phyloP scores from a whole-genome alignment of 352 stramenopile genomes.

The Globisporangium nodosum region DNA sequence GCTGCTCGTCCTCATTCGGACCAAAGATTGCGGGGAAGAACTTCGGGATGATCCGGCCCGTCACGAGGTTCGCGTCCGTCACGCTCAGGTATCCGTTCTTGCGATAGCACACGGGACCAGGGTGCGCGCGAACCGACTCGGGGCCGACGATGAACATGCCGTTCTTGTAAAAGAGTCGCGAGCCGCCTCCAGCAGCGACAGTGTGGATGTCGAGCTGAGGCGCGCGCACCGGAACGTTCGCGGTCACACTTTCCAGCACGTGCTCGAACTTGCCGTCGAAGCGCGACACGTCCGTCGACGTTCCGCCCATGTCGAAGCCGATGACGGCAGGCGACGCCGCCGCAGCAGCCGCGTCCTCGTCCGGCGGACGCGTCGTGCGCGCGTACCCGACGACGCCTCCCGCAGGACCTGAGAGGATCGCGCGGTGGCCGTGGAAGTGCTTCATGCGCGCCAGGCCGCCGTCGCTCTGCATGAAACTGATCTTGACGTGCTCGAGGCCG shows the following conservation, averaged over 20 bases:
- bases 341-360: slow-evolving; percentile 9
- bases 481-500: slow-evolving; percentile 86
- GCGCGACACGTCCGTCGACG: slow-evolving; percentile 96
- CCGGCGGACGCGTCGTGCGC: slow-evolving; percentile 81
- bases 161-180: slow-evolving; percentile 94
- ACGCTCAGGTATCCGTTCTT: slow-evolving; percentile 96
- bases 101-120: slow-evolving; percentile 95
- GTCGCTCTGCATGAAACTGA: slow-evolving; percentile 99
- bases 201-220: slow-evolving; percentile 99
- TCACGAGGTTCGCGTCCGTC: slow-evolving; percentile 98
- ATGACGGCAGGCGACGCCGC: slow-evolving; percentile 74
- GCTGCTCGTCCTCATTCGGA: slow-evolving; percentile 93
- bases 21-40: slow-evolving; percentile 99
- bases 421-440: slow-evolving; percentile 89
- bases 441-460: slow-evolving; percentile 95
- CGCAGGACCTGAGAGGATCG: slow-evolving; percentile 92
- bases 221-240: slow-evolving; percentile 96
- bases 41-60: slow-evolving; percentile 94
- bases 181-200: slow-evolving; percentile 96
- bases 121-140: slow-evolving; percentile 95
- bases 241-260: slow-evolving; percentile 98
- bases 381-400: slow-evolving; percentile 97
- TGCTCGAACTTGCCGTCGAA: slow-evolving; percentile 97
- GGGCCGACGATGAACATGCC: slow-evolving; percentile 97
- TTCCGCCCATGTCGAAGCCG: slow-evolving; percentile 99